Percentiles rank a stretch among this genome's conserved stretches.
phyloP scores from a whole-genome alignment of 2,329 filamentous ascomycete species.

The Talaromyces amestolkiae region DNA sequence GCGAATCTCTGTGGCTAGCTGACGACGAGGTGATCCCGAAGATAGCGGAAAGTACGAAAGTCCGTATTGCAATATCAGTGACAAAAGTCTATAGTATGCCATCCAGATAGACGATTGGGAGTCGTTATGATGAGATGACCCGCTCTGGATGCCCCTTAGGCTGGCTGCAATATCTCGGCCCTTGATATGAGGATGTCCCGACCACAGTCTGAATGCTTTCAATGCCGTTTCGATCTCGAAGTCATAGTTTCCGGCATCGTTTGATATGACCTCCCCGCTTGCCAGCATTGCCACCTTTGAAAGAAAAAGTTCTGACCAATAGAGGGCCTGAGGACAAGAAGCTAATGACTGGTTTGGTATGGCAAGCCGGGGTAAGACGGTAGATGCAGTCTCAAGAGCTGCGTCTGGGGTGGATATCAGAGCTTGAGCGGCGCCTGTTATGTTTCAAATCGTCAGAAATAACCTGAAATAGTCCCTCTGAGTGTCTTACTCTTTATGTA shows the following conservation, averaged over 20 bases:
- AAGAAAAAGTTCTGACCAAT: slow-evolving; percentile 76
- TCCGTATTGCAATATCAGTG: slow-evolving; percentile 65
- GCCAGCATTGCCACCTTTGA: slow-evolving; percentile 72
- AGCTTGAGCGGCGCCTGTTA: slow-evolving; percentile 47
- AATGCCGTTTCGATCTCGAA: slow-evolving; percentile 40
- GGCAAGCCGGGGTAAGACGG: slow-evolving; percentile 62
- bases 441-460: slow-evolving; percentile 23
- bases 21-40: slow-evolving; percentile 51
- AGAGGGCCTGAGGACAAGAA: slow-evolving; percentile 64
- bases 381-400: slow-evolving; percentile 65
- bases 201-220: slow-evolving; percentile 50
- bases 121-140: slow-evolving; percentile 24
- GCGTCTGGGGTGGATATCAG: slow-evolving; percentile 47
- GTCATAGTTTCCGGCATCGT: slow-evolving; percentile 24
- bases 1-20: slow-evolving; percentile 74
- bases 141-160: slow-evolving; percentile 21
- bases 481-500: slow-evolving; percentile 68
- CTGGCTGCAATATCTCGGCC: slow-evolving; percentile 24
- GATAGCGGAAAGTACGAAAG: slow-evolving; percentile 37
- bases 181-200: slow-evolving; percentile 39
- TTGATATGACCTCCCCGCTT: slow-evolving; percentile 48
- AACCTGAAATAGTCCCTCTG: background rate
- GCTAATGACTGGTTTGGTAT: slow-evolving; percentile 36
- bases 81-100: slow-evolving; percentile 78
- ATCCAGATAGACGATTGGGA: slow-evolving; percentile 65